These are phyloP conservation scores for Penicillium paneum DNA, from an alignment of 2,329 filamentous ascomycete species.

Conservation along the genomic window DNA sequence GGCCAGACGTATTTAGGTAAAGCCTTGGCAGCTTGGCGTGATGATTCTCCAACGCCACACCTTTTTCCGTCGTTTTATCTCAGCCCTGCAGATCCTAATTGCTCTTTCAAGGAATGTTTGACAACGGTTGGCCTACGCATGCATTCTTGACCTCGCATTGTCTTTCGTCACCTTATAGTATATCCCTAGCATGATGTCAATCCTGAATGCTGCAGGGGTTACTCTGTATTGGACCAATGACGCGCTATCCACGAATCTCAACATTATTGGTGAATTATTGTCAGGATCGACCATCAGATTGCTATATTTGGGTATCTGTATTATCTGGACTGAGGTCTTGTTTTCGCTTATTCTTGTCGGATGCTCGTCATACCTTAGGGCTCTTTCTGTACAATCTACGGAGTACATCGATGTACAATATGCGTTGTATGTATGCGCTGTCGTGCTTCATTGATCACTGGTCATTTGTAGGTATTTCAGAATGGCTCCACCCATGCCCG, in stretches of 20 bases:
- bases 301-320: not conserved
- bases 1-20: constrained; percentile 15
- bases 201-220: not conserved
- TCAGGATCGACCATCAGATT: constrained; percentile 6
- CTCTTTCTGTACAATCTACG: not conserved
- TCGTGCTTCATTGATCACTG: not conserved
- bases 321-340: not conserved
- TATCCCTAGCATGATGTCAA: constrained; percentile 12
- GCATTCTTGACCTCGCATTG: not conserved
- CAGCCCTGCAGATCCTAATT: not conserved
- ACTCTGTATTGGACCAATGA: constrained; percentile 5
- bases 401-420: not conserved
- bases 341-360: not conserved
- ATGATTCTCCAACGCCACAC: not conserved
- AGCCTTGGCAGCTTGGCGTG: constrained; percentile 16
- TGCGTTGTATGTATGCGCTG: not conserved
- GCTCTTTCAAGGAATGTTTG: not conserved
- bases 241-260: constrained; percentile 10
- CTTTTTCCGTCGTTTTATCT: not conserved
- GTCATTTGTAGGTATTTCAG: not conserved
- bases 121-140: not conserved
- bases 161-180: not conserved
- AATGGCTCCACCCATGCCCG: not conserved
- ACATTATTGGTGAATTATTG: constrained; percentile 7
- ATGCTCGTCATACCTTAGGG: not conserved